Conservation (phyloP, 768 basidiomycete species). For the Mrakia gelida region DNA sequence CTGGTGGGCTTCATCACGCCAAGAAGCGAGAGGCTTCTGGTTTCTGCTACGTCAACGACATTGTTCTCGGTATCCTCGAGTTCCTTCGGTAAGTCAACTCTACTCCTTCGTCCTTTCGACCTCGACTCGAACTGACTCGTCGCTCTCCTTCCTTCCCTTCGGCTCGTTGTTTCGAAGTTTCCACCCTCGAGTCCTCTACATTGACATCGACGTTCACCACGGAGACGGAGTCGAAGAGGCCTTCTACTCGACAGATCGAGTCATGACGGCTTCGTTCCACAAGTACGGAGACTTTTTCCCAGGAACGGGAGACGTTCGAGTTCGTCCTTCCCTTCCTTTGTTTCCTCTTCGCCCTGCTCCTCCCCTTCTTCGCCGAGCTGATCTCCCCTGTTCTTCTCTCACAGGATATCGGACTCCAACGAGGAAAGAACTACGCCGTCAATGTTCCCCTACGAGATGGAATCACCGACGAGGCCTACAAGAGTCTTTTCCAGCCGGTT, state of each 20-base stretch:
- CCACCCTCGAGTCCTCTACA: slow-evolving; percentile 79
- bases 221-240: slow-evolving; percentile 99
- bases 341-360: no score
- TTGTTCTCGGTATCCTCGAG: slow-evolving; percentile 89
- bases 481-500: slow-evolving; percentile 86
- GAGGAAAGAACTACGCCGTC: slow-evolving; percentile 78
- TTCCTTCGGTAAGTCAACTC: slow-evolving; percentile 65
- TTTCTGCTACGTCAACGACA: slow-evolving; percentile 96
- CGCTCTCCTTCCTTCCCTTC: not conserved
- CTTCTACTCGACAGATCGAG: slow-evolving; percentile 93
- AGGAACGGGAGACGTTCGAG: slow-evolving; percentile 69
- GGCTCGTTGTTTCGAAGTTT: slow-evolving; percentile 33
- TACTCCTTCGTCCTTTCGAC: not conserved
- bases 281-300: slow-evolving; percentile 96
- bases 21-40: slow-evolving; percentile 97
- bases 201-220: slow-evolving; percentile 98
- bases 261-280: slow-evolving; percentile 96
- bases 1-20: slow-evolving; percentile 97
- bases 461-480: slow-evolving; percentile 81
- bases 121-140: not conserved
- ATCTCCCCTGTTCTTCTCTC: not conserved
- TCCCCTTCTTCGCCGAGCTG: slow-evolving; percentile 20
- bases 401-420: slow-evolving; percentile 75
- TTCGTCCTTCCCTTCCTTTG: slow-evolving; percentile 27
- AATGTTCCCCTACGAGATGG: slow-evolving; percentile 95